A percentile compares a stretch with the other conserved stretches of the same genome.
phyloP scores from a whole-genome alignment of 139 green algal species.

The Chloropicon primus region DNA sequence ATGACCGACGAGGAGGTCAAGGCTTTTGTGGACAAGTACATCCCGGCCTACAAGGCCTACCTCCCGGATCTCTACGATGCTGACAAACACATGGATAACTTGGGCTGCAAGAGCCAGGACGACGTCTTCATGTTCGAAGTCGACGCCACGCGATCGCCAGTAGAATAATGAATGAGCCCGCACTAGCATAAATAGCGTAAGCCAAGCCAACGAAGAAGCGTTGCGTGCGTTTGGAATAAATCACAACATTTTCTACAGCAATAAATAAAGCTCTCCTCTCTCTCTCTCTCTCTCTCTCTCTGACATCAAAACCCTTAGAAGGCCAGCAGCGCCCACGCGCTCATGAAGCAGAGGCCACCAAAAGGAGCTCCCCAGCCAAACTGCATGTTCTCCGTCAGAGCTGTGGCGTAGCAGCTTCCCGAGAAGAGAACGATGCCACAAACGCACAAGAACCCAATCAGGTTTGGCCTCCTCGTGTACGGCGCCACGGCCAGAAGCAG shows the following conservation, averaged over 20 bases:
- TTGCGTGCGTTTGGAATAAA: no score
- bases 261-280: neutral
- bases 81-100: neutral
- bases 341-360: neutral
- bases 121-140: neutral
- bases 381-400: neutral
- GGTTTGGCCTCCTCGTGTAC: neutral
- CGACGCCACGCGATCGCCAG: neutral
- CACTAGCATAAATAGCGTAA: neutral
- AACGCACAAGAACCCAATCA: neutral
- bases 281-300: neutral
- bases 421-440: neutral
- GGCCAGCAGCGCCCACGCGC: neutral
- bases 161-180: neutral
- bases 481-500: neutral
- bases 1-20: constrained; percentile 78
- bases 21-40: constrained; percentile 88
- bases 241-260: no score
- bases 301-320: neutral
- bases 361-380: neutral
- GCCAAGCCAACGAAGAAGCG: no score
- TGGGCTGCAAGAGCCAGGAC: neutral
- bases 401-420: neutral
- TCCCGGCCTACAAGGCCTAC: constrained; percentile 93
- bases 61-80: constrained; percentile 61